Conservation (phyloP, 495 filamentous ascomycete species). For the Extremus antarcticus region DNA sequence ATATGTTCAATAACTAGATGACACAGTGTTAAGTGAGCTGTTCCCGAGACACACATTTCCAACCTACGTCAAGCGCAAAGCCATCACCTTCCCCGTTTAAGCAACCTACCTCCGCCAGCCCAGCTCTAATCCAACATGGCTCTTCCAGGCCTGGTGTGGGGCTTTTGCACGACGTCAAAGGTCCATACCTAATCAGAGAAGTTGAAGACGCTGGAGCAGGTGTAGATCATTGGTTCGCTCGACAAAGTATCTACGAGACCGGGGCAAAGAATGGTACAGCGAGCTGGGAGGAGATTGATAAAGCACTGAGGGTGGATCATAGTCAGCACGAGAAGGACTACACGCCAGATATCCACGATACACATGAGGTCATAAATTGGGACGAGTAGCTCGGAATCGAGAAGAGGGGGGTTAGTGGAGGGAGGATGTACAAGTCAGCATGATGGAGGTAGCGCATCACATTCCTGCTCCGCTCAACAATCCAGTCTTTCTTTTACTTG, state of each 20-base stretch:
- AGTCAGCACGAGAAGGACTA: constrained; percentile 58
- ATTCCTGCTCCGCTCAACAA: constrained; percentile 39
- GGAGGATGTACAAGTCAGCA: constrained; percentile 41
- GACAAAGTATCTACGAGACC: constrained; percentile 53
- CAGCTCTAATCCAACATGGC: too few relatives aligned
- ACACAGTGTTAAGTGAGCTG: too few relatives aligned
- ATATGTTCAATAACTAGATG: too few relatives aligned
- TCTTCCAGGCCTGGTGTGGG: too few relatives aligned
- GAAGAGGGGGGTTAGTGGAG: constrained; percentile 12
- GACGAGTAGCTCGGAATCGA: constrained; percentile 25
- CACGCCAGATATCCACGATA: constrained; percentile 53
- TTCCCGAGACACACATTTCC: too few relatives aligned
- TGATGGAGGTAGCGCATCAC: constrained; percentile 41
- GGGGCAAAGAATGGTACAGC: constrained; percentile 45
- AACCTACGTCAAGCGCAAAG: too few relatives aligned
- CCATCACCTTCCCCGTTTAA: too few relatives aligned
- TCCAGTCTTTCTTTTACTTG: constrained; percentile 45
- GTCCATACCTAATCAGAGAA: too few relatives aligned
- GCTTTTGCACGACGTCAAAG: too few relatives aligned
- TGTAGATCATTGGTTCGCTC: constrained; percentile 67
- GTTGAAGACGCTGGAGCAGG: too few relatives aligned
- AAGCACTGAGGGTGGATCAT: constrained; percentile 50
- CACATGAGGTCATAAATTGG: constrained; percentile 45
- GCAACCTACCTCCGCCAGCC: too few relatives aligned
- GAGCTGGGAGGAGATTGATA: constrained; percentile 53